phyloP scores from a whole-genome alignment of 345 rosid species.

The Lepidium sativum region DNA sequence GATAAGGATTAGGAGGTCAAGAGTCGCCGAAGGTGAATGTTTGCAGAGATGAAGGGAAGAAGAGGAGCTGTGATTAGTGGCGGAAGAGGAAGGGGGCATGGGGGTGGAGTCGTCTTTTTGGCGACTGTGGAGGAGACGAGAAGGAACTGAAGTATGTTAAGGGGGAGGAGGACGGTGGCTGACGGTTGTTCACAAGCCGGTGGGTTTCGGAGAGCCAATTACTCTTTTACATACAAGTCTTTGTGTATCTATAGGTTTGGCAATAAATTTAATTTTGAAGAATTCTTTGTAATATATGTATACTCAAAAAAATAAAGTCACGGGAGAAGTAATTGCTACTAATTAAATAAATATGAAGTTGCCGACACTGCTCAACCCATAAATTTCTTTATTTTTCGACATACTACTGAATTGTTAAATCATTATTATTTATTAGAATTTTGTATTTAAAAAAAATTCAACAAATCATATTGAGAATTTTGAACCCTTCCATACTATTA shows the following conservation, averaged over 20 bases:
- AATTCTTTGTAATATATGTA: not conserved
- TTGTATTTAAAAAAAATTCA: no score
- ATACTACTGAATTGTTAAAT: no score
- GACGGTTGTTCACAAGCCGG: not conserved
- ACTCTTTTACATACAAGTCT: conserved; percentile 1
- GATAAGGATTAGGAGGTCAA: conserved; percentile 71
- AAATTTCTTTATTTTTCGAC: no score
- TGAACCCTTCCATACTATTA: no score
- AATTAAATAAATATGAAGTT: not conserved
- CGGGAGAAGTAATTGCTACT: not conserved
- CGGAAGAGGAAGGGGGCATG: conserved; percentile 26
- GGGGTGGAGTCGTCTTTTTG: conserved; percentile 12
- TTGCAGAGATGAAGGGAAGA: conserved; percentile 42
- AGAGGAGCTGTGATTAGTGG: conserved; percentile 15
- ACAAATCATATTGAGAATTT: no score
- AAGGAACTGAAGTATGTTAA: conserved; percentile 48
- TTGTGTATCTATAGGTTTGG: not conserved
- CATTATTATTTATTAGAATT: no score
- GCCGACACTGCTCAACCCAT: not conserved
- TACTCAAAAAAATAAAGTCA: not conserved
- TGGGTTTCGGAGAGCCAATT: not conserved
- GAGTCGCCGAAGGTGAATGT: conserved; percentile 83
- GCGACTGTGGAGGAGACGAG: conserved; percentile 15
- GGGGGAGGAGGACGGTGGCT: conserved; percentile 12
- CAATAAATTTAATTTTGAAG: not conserved